A percentile compares a stretch with the other conserved stretches of the same genome.
Conservation (phyloP, 352 stramenopile species). For the Phytophthora constricta region DNA sequence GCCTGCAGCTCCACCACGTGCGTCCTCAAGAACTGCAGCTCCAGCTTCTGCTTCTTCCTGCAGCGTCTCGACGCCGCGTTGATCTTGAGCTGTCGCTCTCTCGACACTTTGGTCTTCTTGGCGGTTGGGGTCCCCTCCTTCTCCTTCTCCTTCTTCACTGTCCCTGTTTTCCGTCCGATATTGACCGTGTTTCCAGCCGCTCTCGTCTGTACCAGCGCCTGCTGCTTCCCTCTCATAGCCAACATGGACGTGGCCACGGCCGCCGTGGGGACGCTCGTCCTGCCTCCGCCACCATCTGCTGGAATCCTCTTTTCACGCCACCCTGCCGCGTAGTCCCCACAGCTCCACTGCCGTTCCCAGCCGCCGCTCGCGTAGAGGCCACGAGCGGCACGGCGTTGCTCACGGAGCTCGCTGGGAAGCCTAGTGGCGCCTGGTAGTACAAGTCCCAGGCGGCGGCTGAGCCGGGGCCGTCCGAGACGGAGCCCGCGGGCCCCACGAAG, state of each 20-base stretch:
- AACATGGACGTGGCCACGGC: constrained; percentile 75
- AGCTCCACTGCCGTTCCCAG: not conserved
- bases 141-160: constrained; percentile 38
- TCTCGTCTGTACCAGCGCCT: constrained; percentile 29
- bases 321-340: constrained; percentile 16
- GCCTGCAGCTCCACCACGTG: constrained; percentile 84
- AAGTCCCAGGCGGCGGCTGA: constrained; percentile 43
- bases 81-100: constrained; percentile 89
- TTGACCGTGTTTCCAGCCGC: constrained; percentile 44
- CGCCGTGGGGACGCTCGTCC: constrained; percentile 52
- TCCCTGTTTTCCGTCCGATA: constrained; percentile 18
- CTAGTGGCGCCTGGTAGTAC: constrained; percentile 39
- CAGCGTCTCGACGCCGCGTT: constrained; percentile 83
- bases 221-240: constrained; percentile 50
- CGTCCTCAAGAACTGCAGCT: constrained; percentile 85
- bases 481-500: constrained; percentile 31
- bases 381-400: constrained; percentile 27
- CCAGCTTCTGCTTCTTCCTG: constrained; percentile 88
- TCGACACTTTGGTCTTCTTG: constrained; percentile 86
- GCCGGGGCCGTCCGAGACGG: not conserved
- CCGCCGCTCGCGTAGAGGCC: not conserved
- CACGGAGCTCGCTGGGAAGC: constrained; percentile 24
- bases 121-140: constrained; percentile 23
- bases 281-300: constrained; percentile 34
- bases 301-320: constrained; percentile 57